Evolutionary conservation across 2,329 filamentous ascomycete species (phyloP).

Genomic region (Karstenula rhodostoma): DNA sequence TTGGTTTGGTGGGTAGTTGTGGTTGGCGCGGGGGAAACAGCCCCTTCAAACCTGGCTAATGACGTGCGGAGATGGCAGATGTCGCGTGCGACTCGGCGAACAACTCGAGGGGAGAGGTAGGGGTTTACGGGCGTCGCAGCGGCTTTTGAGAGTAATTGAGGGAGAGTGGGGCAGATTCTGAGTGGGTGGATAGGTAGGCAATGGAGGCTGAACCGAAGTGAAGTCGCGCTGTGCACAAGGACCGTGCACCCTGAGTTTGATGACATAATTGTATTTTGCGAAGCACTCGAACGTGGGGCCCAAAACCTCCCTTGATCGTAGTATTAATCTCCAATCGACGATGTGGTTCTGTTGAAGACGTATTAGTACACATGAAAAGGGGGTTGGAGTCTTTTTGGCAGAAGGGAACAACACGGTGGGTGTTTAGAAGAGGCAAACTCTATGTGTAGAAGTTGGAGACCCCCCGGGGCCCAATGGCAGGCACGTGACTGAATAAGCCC

Average conservation of each 20-base stretch:
- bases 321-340: no score
- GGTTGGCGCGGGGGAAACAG: conserved; percentile 45
- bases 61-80: conserved; percentile 39
- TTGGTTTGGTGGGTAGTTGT: conserved; percentile 39
- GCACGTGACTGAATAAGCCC: no score
- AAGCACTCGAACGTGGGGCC: no score
- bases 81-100: conserved; percentile 18
- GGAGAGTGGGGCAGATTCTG: conserved; percentile 27
- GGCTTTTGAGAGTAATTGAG: conserved; percentile 22
- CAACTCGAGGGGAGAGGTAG: conserved; percentile 6
- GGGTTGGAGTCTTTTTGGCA: no score
- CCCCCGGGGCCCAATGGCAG: no score
- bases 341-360: no score
- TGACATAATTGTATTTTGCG: conserved; percentile 10
- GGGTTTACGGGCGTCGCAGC: conserved; percentile 20
- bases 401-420: no score
- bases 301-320: no score
- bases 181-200: conserved; percentile 29
- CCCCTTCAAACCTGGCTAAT: conserved; percentile 48
- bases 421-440: no score
- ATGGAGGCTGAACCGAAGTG: conserved; percentile 24
- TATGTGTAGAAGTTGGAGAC: no score
- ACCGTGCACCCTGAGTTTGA: conserved; percentile 12
- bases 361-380: not conserved
- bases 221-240: conserved; percentile 19